phyloP scores from a whole-genome alignment of 371 early-diverging fungal species.

The Mucor sp. region DNA sequence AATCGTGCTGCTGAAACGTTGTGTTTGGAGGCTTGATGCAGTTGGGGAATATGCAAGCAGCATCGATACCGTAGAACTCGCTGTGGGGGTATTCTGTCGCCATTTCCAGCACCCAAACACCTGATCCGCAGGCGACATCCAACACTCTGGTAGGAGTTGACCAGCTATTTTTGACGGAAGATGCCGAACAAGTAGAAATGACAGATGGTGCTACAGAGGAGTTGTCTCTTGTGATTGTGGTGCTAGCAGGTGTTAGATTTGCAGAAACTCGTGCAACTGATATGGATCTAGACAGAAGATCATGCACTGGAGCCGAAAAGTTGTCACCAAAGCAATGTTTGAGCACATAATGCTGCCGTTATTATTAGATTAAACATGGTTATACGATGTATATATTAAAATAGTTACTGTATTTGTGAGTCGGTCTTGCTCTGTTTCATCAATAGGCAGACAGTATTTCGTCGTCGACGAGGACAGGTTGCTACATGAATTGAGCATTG shows the following conservation, averaged over 20 bases:
- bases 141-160: constrained; percentile 31
- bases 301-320: constrained; percentile 38
- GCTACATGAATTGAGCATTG: not conserved
- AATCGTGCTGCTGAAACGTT: constrained; percentile 49
- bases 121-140: constrained; percentile 50
- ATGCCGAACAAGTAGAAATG: constrained; percentile 1
- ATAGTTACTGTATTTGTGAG: constrained; percentile 33
- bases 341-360: constrained; percentile 39
- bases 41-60: constrained; percentile 47
- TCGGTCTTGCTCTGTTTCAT: constrained; percentile 41
- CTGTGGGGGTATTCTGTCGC: constrained; percentile 51
- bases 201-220: constrained; percentile 9
- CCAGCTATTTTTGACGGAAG: constrained; percentile 6
- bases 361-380: not conserved
- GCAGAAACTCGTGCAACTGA: constrained; percentile 24
- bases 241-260: not conserved
- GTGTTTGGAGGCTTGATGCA: constrained; percentile 56
- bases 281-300: constrained; percentile 12
- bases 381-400: not conserved
- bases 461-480: constrained; percentile 8
- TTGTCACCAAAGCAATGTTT: constrained; percentile 45
- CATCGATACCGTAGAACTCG: constrained; percentile 57
- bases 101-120: constrained; percentile 50
- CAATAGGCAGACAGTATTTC: constrained; percentile 29
- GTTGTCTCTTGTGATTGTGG: not conserved